Evolutionary conservation across 2,329 filamentous ascomycete species (phyloP).

Genomic region (Apiospora rasikravindrae): DNA sequence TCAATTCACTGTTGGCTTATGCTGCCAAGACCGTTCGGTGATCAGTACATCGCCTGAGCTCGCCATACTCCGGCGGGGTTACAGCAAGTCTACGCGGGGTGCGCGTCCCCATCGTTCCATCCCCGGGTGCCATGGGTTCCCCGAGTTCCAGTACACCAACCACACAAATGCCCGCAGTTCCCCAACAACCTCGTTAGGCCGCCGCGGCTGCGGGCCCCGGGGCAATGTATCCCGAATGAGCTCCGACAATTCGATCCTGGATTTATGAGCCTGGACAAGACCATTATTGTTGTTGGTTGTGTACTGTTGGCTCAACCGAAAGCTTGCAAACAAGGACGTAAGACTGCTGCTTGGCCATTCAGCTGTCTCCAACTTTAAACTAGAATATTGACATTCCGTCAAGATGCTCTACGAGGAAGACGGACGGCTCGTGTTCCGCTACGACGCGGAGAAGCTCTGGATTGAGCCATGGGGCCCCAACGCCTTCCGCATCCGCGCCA

Average conservation of each 20-base stretch:
- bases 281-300: neutral
- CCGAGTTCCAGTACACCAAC: neutral
- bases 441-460: constrained; percentile 52
- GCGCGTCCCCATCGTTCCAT: neutral
- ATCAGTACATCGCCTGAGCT: neutral
- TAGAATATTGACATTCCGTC: no score
- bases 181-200: neutral
- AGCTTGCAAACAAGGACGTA: no score
- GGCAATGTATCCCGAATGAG: neutral
- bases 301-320: neutral
- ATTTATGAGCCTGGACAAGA: neutral
- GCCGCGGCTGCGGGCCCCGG: neutral
- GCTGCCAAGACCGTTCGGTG: neutral
- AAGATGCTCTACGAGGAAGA: constrained; percentile 32
- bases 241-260: neutral
- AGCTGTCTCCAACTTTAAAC: fast-evolving
- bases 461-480: constrained; percentile 55
- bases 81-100: neutral
- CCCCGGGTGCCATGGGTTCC: neutral
- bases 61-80: neutral
- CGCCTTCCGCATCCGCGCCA: constrained; percentile 53
- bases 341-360: fast-evolving
- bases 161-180: neutral
- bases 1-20: neutral
- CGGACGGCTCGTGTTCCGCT: constrained; percentile 32